A percentile compares a stretch with the other conserved stretches of the same genome.
Evolutionary conservation across 495 filamentous ascomycete genomes (phyloP).

Genomic region (Lentithecium fluviatile): DNA sequence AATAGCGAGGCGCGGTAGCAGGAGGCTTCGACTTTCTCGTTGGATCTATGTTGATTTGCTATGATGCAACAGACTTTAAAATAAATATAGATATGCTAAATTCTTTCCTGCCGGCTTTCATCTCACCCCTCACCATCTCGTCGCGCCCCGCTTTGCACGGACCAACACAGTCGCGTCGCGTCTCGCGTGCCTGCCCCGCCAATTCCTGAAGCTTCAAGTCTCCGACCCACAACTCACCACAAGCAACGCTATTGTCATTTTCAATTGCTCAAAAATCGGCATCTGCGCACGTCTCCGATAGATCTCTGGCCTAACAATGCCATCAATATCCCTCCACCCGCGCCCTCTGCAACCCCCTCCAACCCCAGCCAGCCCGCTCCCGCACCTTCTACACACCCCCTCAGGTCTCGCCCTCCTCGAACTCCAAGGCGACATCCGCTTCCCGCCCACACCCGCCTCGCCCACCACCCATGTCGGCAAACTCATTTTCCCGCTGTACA

Average conservation of each 20-base stretch:
- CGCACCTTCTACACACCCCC: constrained; percentile 80
- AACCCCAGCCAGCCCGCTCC: constrained; percentile 62
- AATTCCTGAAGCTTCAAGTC: background rate
- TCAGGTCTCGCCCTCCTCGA: constrained; percentile 78
- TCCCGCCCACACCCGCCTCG: constrained; percentile 45
- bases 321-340: constrained; percentile 57
- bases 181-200: background rate
- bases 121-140: no score
- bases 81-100: no score
- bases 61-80: no score
- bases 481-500: constrained; percentile 74
- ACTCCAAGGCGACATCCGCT: constrained; percentile 83
- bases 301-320: constrained; percentile 48
- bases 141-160: constrained; percentile 12
- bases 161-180: constrained; percentile 10
- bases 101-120: no score
- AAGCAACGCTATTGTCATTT: no score
- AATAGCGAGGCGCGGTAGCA: background rate
- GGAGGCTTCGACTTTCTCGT: background rate
- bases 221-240: background rate
- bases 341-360: background rate
- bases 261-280: no score
- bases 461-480: constrained; percentile 60
- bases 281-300: no score
- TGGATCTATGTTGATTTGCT: constrained; percentile 1